Percentiles rank a stretch among this genome's conserved stretches.
Evolutionary conservation across 2,329 filamentous ascomycete species (phyloP).

Genomic region (Emmonsiellopsis sp.): DNA sequence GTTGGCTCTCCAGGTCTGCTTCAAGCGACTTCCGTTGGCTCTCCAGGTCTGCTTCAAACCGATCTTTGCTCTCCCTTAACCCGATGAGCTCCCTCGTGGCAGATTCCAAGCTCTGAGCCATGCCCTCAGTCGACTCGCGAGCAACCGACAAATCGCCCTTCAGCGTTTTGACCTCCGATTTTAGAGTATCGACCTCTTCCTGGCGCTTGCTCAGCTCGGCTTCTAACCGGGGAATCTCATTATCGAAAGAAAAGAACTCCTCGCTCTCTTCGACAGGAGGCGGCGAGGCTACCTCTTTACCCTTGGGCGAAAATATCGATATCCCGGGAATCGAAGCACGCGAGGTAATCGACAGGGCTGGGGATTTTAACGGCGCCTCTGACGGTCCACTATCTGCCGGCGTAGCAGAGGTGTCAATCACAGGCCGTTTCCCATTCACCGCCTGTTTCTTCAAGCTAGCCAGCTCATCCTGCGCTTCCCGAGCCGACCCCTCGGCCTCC

Average conservation of each 20-base stretch:
- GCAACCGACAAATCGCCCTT: constrained; percentile 62
- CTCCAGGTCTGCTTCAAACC: constrained; percentile 39
- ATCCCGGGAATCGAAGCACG: constrained; percentile 26
- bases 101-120: constrained; percentile 58
- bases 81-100: constrained; percentile 55
- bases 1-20: constrained; percentile 37
- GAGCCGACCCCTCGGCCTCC: constrained; percentile 56
- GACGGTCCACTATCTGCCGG: constrained; percentile 16
- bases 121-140: constrained; percentile 60
- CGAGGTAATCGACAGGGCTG: constrained; percentile 23
- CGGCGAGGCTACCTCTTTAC: constrained; percentile 23
- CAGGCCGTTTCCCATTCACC: constrained; percentile 26
- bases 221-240: constrained; percentile 75
- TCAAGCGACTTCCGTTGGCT: constrained; percentile 35
- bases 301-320: constrained; percentile 31
- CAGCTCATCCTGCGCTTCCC: constrained; percentile 56
- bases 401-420: constrained; percentile 34
- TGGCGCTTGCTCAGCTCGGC: constrained; percentile 61
- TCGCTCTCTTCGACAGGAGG: constrained; percentile 37
- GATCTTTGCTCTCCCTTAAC: constrained; percentile 45
- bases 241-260: constrained; percentile 88
- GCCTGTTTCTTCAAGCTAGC: constrained; percentile 41
- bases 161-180: constrained; percentile 57
- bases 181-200: constrained; percentile 62
- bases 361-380: constrained; percentile 20